Conservation (phyloP, 805 yeast genomes). For the Ogataea glucozyma region DNA sequence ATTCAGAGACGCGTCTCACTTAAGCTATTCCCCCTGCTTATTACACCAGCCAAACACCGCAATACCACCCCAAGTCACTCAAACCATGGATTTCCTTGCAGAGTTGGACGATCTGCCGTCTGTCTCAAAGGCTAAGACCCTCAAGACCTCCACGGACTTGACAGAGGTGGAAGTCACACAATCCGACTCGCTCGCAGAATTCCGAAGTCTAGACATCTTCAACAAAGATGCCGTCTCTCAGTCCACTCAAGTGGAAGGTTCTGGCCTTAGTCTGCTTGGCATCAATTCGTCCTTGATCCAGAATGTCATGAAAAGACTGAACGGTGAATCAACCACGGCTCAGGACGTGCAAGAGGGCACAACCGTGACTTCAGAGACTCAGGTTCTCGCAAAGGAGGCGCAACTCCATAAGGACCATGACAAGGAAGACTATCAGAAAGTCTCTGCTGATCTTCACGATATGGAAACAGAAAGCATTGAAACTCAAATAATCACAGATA, state of each 20-base stretch:
- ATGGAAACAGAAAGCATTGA: no score
- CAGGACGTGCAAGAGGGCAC: no score
- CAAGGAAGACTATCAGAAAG: no score
- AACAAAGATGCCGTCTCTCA: conserved; percentile 2
- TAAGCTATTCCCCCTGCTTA: background rate
- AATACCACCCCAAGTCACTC: no score
- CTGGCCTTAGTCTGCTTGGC: conserved; percentile 18
- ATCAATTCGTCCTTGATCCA: conserved; percentile 16
- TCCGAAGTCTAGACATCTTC: background rate
- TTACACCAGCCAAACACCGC: background rate
- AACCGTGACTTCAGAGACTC: no score
- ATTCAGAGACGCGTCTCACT: background rate
- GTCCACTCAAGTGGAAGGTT: conserved; percentile 1
- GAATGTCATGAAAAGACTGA: conserved; percentile 19
- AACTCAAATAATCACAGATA: no score
- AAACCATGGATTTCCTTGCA: conserved; percentile 26
- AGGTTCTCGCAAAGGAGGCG: no score
- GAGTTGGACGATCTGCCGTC: conserved; percentile 22
- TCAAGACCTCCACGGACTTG: conserved; percentile 3
- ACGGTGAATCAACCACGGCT: conserved; percentile 10
- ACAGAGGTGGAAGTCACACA: background rate
- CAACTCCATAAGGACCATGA: no score
- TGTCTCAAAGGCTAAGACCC: conserved; percentile 10
- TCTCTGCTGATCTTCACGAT: no score
- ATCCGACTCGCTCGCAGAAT: background rate